Percentiles rank a stretch among this genome's conserved stretches.
Evolutionary conservation across 75 land plant species (phyloP).

Genomic region (Adiantum capillusveneris): DNA sequence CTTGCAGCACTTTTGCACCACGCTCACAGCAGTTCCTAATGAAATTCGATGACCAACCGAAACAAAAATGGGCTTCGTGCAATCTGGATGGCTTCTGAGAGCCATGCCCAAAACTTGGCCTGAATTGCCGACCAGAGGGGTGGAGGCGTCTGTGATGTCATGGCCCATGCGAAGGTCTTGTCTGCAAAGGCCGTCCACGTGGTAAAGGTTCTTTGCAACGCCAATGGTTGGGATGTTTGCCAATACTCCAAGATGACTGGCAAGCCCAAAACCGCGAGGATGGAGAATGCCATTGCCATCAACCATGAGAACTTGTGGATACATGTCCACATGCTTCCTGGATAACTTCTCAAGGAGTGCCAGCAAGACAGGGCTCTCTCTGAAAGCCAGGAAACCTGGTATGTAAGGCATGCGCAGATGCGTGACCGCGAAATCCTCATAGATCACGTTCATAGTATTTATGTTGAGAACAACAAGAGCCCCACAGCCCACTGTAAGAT

Average conservation of each 20-base stretch:
- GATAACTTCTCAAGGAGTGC: neutral
- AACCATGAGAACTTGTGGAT: constrained; percentile 64
- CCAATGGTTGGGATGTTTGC: constrained; percentile 85
- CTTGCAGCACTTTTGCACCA: constrained; percentile 52
- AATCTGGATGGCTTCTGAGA: constrained; percentile 32
- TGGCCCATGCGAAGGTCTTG: neutral
- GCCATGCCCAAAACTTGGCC: constrained; percentile 28
- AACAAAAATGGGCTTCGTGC: constrained; percentile 67
- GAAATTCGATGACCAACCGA: constrained; percentile 83
- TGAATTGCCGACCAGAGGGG: neutral
- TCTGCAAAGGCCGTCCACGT: constrained; percentile 63
- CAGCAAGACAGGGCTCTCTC: constrained; percentile 33
- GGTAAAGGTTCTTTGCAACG: constrained; percentile 82
- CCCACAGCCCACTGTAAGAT: constrained; percentile 59
- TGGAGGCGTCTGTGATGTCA: neutral
- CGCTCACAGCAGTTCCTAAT: constrained; percentile 53
- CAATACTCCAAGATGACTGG: constrained; percentile 81
- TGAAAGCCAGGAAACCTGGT: constrained; percentile 87
- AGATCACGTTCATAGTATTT: constrained; percentile 40
- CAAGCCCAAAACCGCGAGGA: constrained; percentile 91
- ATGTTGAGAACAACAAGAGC: constrained; percentile 67
- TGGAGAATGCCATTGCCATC: constrained; percentile 94
- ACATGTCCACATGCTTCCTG: neutral
- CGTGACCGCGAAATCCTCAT: constrained; percentile 55
- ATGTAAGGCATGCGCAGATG: constrained; percentile 59